Percentiles rank a stretch among this genome's conserved stretches.
Conservation (phyloP, 768 basidiomycete genomes). For the Xanthoconium purpureum region DNA sequence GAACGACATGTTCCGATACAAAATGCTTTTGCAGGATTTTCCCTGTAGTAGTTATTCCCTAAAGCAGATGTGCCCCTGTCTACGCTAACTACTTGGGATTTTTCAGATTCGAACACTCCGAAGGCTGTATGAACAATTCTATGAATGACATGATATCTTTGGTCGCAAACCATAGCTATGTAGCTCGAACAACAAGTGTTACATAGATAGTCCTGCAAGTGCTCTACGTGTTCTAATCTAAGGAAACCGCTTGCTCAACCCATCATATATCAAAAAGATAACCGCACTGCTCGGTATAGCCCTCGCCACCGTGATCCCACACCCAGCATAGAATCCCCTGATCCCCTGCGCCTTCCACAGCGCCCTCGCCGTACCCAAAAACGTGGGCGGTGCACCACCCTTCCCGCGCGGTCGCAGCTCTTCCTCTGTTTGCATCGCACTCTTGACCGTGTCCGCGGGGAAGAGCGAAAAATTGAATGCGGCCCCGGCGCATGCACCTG, state of each 20-base stretch:
- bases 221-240: constrained; percentile 8
- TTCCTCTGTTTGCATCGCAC: constrained; percentile 89
- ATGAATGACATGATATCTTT: too few relatives aligned
- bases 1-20: constrained; percentile 3
- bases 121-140: too few relatives aligned
- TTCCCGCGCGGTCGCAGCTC: constrained; percentile 64
- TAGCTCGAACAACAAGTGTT: too few relatives aligned
- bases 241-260: constrained; percentile 55
- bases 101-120: too few relatives aligned
- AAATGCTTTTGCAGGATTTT: background rate
- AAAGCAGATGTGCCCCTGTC: constrained; percentile 1
- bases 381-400: constrained; percentile 39
- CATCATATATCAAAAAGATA: constrained; percentile 92
- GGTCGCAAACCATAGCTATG: too few relatives aligned
- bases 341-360: constrained; percentile 78
- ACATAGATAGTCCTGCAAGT: background rate
- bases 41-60: background rate
- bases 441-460: constrained; percentile 94
- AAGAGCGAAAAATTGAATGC: constrained; percentile 86
- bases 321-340: constrained; percentile 86
- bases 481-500: constrained; percentile 84
- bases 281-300: constrained; percentile 88
- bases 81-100: too few relatives aligned
- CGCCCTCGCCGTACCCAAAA: constrained; percentile 55
- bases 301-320: constrained; percentile 84